These are phyloP conservation scores for Monosiga brevicollis DNA, from an alignment of 78 protist species.

Conservation along the genomic window DNA sequence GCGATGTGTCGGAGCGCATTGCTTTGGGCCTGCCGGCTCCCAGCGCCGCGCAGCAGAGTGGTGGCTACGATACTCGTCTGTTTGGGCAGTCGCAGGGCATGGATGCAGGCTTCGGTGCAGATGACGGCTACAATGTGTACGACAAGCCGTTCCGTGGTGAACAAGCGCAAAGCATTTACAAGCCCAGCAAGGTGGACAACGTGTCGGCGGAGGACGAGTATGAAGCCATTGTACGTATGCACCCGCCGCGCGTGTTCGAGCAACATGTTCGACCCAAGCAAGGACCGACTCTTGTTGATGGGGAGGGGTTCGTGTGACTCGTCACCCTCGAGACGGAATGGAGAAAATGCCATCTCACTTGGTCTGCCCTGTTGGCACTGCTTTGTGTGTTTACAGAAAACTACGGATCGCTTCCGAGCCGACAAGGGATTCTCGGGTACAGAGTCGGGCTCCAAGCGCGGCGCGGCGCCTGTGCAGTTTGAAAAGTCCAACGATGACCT, in stretches of 20 bases:
- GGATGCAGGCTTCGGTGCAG: conserved; percentile 8
- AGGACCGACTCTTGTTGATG: not conserved
- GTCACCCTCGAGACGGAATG: not conserved
- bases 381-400: not conserved
- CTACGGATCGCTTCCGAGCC: not conserved
- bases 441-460: conserved; percentile 16
- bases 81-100: conserved; percentile 54
- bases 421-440: conserved; percentile 13
- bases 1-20: conserved; percentile 80
- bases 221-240: not conserved
- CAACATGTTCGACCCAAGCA: not conserved
- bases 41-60: conserved; percentile 27
- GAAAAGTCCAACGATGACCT: not conserved
- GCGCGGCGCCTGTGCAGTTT: conserved; percentile 39
- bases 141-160: not conserved
- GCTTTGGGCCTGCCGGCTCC: conserved; percentile 74
- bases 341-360: not conserved
- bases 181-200: not conserved
- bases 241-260: not conserved
- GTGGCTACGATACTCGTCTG: conserved; percentile 78
- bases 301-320: not conserved
- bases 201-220: not conserved
- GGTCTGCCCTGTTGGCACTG: no score
- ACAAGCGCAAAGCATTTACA: no score
- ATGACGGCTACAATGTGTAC: conserved; percentile 5